Base-by-base conservation (phyloP, 768 basidiomycete species). In the Russula sp. region DNA sequence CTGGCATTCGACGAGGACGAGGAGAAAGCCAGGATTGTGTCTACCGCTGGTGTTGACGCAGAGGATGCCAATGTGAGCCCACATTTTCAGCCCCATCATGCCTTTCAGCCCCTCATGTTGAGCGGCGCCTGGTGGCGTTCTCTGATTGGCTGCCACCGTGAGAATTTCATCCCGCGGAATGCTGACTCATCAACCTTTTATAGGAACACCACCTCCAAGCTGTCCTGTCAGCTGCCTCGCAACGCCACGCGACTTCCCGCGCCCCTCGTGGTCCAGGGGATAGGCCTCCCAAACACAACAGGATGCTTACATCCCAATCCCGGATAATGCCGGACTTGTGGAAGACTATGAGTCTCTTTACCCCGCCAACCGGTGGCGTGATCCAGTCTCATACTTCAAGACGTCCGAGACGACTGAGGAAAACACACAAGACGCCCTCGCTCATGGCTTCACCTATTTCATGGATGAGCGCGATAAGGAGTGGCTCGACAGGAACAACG, bases 391-490 rank as follows among this genome's bases (percentile, higher is more conserved):
- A 0, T 94, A 89, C 73, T 80, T 96, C 61, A 85, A 86, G 62
- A 90, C 87, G 38, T 94, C 93, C 9, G 85, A 90, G 70, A 92
- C 90, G 3, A 85, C 90, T 68, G 97, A 98, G 70, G 93, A 94
- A 68, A 79, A 84, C 10, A 78, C 80, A 69, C 74, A 74, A 5
- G 80, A 77, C 67, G 84, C 83, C 13, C 82, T 94, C 62, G 77
- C 83, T 36, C 85, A 89, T 69, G 89, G 89, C 0, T 89, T 89
- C 75, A 86, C 87, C 2, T 98, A 98, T 72, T 91, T 85, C 68
- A 91, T 98, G 90, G 96, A 99, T 70, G 97, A 98, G 74, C 87
- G 89, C 20, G 96, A 98, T 77, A 86, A 89, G 71, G 89, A 90
- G 67, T 99, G 96, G 96, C 82, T 99, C 36, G 89, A 91, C 70